Evolutionary conservation across 805 yeast genomes (phyloP).

Genomic region (Schwanniomyces sp.): DNA sequence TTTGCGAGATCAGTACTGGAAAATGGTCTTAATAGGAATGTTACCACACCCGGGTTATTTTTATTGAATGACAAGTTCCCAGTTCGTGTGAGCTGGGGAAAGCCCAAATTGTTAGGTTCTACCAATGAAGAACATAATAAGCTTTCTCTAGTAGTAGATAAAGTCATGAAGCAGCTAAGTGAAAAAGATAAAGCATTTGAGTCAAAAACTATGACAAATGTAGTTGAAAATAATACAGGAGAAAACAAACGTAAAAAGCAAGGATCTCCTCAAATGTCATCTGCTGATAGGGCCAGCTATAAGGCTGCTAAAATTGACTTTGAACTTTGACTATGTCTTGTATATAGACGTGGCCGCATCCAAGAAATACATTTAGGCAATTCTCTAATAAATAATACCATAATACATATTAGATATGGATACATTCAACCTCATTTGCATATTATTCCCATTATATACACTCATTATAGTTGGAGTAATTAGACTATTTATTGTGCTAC

Average conservation of each 20-base stretch:
- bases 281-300: slow-evolving; percentile 2
- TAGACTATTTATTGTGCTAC: slow-evolving; percentile 24
- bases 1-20: slow-evolving; percentile 22
- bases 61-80: slow-evolving; percentile 39
- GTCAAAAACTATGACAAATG: neutral
- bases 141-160: slow-evolving; percentile 49
- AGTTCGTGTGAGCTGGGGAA: slow-evolving; percentile 57
- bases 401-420: neutral
- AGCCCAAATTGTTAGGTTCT: slow-evolving; percentile 40
- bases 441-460: neutral
- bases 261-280: neutral
- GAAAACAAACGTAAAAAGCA: neutral
- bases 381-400: neutral
- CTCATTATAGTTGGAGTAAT: slow-evolving; percentile 14
- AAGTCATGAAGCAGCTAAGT: slow-evolving; percentile 54
- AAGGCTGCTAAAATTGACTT: slow-evolving; percentile 12
- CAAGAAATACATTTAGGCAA: neutral
- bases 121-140: slow-evolving; percentile 46
- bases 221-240: neutral
- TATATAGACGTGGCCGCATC: neutral
- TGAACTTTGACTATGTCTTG: slow-evolving; percentile 9
- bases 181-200: slow-evolving; percentile 29
- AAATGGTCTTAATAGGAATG: slow-evolving; percentile 26
- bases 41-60: slow-evolving; percentile 31
- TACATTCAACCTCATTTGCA: neutral